Base-by-base conservation (phyloP, 2,329 filamentous ascomycete genomes). In the Capronia epimyces region DNA sequence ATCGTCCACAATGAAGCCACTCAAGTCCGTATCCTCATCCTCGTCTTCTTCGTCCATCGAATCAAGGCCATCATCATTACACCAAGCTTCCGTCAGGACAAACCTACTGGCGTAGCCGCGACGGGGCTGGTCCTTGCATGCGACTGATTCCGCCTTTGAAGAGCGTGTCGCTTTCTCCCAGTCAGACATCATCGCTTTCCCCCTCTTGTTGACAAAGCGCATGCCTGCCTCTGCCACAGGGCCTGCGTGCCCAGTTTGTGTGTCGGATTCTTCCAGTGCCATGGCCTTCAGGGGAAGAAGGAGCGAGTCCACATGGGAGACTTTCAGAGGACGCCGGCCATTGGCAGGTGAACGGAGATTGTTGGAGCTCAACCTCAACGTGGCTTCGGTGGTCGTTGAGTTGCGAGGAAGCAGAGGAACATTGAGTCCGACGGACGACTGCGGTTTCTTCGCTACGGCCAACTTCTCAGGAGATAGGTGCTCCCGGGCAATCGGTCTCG, bases 251-350 rank as follows among this genome's bases (percentile, higher is more conserved):
- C 29, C 53, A 0, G 53, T 34, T 1, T 67, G 65, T 32, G 66
- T 65, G 29, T 69, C 66, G 53, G 68, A 67, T 34, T 48, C 61
- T 56, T 53, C 65, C 67, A 40, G 58, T 50, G 12, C 52, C 57
- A 15, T 57, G 58, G 37, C 60, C 57, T 61, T 55, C 21, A 64
- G 43, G 1, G 61, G 63, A 16, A 68, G 56, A 4, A 67, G 60
- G 16, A 69, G 52, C 10, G 67, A 67, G 43, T 70, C 70, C 16
- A 65, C 58, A 12, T 63, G 62, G 6, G 66, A 60, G 2, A 63
- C 42, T 25, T 63, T 67, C 25, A 69, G 53, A 15, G 63, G 64
- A 2, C 59, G 42, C 20, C 50, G 47, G 5, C 31, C 55, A 25
- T 57, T 62, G 39, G 18, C 37, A 9, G 43, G 24, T 13, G 55